Evolutionary conservation across 2,329 filamentous ascomycete species (phyloP).

Genomic region (Beauveria varroae): DNA sequence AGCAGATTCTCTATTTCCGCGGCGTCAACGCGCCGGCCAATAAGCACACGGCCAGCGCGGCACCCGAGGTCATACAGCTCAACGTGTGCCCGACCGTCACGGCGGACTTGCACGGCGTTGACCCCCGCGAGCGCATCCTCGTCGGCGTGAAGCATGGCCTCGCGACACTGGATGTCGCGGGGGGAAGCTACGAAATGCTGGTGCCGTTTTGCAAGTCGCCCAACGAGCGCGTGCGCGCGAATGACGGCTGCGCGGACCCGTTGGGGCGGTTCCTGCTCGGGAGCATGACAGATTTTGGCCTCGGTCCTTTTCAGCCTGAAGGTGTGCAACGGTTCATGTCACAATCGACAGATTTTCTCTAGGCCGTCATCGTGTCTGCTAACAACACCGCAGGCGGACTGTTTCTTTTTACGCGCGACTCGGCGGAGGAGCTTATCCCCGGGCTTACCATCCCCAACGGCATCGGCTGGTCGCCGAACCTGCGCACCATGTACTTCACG

Average conservation of each 20-base stretch:
- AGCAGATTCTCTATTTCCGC: conserved; percentile 41
- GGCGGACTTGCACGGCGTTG: conserved; percentile 64
- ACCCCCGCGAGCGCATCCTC: conserved; percentile 57
- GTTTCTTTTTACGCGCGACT: conserved; percentile 60
- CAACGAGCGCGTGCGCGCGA: conserved; percentile 56
- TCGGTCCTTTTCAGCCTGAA: conserved; percentile 52
- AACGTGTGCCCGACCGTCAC: conserved; percentile 58
- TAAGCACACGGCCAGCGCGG: not conserved
- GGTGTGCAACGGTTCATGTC: conserved; percentile 29
- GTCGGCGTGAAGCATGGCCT: conserved; percentile 76
- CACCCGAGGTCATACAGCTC: conserved; percentile 32
- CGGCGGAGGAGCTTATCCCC: conserved; percentile 51
- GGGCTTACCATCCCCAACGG: conserved; percentile 76
- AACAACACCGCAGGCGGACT: conserved; percentile 47
- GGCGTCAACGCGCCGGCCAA: not conserved
- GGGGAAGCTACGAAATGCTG: conserved; percentile 43
- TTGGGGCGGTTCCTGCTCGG: conserved; percentile 80
- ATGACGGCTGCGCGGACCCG: conserved; percentile 77
- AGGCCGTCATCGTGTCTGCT: no score
- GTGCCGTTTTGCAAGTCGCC: conserved; percentile 35
- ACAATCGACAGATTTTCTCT: no score
- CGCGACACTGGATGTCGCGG: conserved; percentile 61
- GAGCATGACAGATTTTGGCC: conserved; percentile 69
- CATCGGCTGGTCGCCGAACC: conserved; percentile 69
- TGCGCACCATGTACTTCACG: conserved; percentile 73